These are phyloP conservation scores for Schizothecium vesticola DNA, from an alignment of 495 filamentous ascomycete species.

Conservation along the genomic window DNA sequence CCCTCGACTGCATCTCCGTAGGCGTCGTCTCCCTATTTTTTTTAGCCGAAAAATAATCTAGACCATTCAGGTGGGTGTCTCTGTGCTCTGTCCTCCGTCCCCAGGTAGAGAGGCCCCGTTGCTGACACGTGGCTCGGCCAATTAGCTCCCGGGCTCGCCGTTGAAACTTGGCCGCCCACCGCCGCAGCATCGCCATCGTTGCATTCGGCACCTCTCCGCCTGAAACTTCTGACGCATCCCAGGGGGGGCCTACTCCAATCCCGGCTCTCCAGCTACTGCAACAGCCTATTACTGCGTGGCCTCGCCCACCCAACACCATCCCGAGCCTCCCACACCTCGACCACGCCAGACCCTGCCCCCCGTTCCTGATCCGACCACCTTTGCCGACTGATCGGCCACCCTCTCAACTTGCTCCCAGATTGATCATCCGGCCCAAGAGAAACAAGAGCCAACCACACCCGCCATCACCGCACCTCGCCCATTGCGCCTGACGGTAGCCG, in stretches of 20 bases:
- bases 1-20: neutral
- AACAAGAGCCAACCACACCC: slow-evolving; percentile 8
- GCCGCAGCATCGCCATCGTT: slow-evolving; percentile 12
- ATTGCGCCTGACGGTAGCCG: slow-evolving; percentile 6
- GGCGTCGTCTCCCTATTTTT: neutral
- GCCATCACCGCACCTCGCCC: neutral
- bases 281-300: slow-evolving; percentile 12
- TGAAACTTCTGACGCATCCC: slow-evolving; percentile 35
- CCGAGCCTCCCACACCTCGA: slow-evolving; percentile 1
- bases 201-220: slow-evolving; percentile 23
- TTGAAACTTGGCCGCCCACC: neutral
- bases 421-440: slow-evolving; percentile 11
- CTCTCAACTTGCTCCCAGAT: slow-evolving; percentile 2
- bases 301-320: slow-evolving; percentile 3
- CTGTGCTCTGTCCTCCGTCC: neutral
- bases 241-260: slow-evolving; percentile 20
- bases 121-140: slow-evolving; percentile 12
- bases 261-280: slow-evolving; percentile 9
- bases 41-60: neutral
- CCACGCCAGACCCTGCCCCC: neutral
- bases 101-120: neutral
- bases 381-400: neutral
- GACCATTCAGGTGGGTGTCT: neutral
- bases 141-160: slow-evolving; percentile 4
- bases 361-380: neutral